Conservation (phyloP, 331 rosid genomes). For the Pyrus hybrid region DNA sequence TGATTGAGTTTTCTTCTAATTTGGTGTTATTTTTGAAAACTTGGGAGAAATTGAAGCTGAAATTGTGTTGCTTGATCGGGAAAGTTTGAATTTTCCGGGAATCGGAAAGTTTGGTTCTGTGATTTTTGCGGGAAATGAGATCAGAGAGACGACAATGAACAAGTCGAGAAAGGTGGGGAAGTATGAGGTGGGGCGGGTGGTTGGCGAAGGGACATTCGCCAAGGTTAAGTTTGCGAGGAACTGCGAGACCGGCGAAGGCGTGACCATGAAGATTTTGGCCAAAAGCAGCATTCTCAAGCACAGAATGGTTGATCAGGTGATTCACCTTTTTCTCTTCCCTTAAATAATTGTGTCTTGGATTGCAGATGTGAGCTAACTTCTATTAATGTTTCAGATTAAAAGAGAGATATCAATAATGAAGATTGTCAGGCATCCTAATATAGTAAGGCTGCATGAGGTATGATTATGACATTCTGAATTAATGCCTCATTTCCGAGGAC, state of each 20-base stretch:
- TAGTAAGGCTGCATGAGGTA: conserved; percentile 89
- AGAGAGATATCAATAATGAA: conserved; percentile 97
- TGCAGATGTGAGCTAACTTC: background rate
- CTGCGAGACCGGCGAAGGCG: conserved; percentile 62
- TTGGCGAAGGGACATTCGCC: conserved; percentile 92
- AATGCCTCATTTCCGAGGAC: background rate
- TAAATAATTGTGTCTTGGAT: background rate
- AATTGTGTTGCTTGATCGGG: background rate
- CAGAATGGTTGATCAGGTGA: conserved; percentile 89
- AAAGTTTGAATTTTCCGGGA: background rate
- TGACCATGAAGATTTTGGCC: conserved; percentile 79
- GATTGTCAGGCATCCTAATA: conserved; percentile 88
- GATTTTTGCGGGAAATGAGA: conserved; percentile 22
- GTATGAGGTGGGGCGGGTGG: conserved; percentile 76
- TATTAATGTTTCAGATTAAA: conserved; percentile 55
- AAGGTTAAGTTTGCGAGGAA: conserved; percentile 81
- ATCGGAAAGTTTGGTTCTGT: background rate
- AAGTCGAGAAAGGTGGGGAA: conserved; percentile 62
- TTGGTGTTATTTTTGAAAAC: background rate
- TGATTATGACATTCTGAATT: background rate
- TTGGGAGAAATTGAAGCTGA: background rate
- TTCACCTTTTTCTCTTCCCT: background rate
- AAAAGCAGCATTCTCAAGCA: conserved; percentile 71
- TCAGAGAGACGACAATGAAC: conserved; percentile 36
- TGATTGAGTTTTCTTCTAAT: background rate